Evolutionary conservation across 352 stramenopile species (phyloP), one percentile per base, ranked within the genome.

Genomic region (Phytophthora pistaciae): DNA sequence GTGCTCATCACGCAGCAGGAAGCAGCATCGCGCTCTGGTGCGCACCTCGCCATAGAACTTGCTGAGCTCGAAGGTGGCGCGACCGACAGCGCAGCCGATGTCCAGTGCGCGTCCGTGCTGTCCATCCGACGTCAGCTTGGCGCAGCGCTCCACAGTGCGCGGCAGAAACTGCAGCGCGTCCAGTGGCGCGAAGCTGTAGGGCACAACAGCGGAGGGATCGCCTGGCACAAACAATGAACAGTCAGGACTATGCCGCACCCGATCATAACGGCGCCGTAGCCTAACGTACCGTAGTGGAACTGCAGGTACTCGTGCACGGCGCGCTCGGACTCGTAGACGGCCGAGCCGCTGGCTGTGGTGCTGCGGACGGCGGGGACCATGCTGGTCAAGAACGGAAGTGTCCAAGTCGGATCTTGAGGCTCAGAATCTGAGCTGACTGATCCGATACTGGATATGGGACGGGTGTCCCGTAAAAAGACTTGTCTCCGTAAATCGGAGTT

Each of bases 11-110:
- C 20, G 9, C 21, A 29, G 6, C 21, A 29, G 6, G 11, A 9
- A 14, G 20, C 48, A 29, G 10, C 9, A 11, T 9, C n/a, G 14
- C 44, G n/a, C 18, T 52, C 8, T 13, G 9, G 3, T 3, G 44
- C 48, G 20, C 60, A 93, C 95, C 77, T 98, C 86, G 70, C 98
- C 86, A 78, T 98, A 99, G 56, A 85, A 77, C 61, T 93, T 96
- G 70, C 94, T 96, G 13, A 99, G 84, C 75, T 98, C 93, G 68
- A 99, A 99, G 3, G 95, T 96, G 20, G 92, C 87, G 21, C 96
- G 94, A 38, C 97, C 97, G 25, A 99, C 96, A 7, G 97, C 92
- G 69, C 96, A 99, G 36, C 97, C 97, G 66, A 99, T 88, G 71
- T 99, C 97, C 52, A 99, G 77, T 1, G 93, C 96, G 50, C 92